Conservation (phyloP, 2,329 filamentous ascomycete genomes). For the Myriangium duriaei region DNA sequence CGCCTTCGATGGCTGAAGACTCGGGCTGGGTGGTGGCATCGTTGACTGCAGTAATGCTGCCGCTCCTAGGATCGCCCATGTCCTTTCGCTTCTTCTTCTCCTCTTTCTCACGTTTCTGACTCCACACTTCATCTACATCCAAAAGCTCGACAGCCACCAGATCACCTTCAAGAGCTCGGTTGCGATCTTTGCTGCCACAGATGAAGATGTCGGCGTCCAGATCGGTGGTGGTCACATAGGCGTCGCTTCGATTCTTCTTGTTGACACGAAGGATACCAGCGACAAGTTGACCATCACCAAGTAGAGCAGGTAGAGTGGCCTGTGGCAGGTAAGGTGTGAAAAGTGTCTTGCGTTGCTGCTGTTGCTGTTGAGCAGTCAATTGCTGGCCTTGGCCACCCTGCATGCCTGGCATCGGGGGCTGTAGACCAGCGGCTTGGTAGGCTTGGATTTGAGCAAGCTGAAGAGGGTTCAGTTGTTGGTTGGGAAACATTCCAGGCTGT, state of each 20-base stretch:
- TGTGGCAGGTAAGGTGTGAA: slow-evolving; percentile 97
- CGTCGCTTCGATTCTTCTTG: slow-evolving; percentile 98
- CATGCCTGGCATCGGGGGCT: slow-evolving; percentile 49
- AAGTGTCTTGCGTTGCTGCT: slow-evolving; percentile 92
- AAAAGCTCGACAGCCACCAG: slow-evolving; percentile 90
- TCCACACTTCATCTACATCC: slow-evolving; percentile 97
- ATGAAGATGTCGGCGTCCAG: slow-evolving; percentile 98
- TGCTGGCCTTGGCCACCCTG: slow-evolving; percentile 59
- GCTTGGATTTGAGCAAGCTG: slow-evolving; percentile 86
- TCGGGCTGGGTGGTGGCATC: slow-evolving; percentile 44
- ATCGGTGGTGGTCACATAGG: slow-evolving; percentile 89
- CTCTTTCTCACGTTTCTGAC: slow-evolving; percentile 97
- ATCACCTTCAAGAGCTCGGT: slow-evolving; percentile 91
- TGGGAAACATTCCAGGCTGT: slow-evolving; percentile 64
- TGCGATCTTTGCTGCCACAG: slow-evolving; percentile 96
- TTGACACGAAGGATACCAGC: slow-evolving; percentile 95
- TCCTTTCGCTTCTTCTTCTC: slow-evolving; percentile 99
- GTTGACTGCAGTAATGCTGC: slow-evolving; percentile 55
- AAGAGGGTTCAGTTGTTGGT: slow-evolving; percentile 76
- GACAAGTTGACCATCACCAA: slow-evolving; percentile 85
- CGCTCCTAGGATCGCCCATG: slow-evolving; percentile 80
- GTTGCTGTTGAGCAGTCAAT: slow-evolving; percentile 58
- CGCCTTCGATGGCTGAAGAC: slow-evolving; percentile 60
- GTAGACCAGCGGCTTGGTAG: slow-evolving; percentile 74
- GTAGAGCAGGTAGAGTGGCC: slow-evolving; percentile 77